These are phyloP conservation scores for Cystofilobasidium ferigula DNA, from an alignment of 768 basidiomycete genomes.

Conservation along the genomic window DNA sequence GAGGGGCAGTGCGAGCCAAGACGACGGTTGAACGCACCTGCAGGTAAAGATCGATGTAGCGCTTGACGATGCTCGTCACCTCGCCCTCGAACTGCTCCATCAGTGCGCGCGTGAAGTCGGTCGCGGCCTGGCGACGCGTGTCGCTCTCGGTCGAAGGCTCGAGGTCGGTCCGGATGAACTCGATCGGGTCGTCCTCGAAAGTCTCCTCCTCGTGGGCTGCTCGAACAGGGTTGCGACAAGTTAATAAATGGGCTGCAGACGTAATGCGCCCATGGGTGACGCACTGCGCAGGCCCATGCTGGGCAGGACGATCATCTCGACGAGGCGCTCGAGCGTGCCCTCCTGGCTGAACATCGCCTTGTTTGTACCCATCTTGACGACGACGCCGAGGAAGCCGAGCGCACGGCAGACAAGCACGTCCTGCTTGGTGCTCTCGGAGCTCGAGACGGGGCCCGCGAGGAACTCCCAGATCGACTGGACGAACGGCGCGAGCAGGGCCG, in stretches of 20 bases:
- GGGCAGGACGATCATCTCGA: slow-evolving; percentile 85
- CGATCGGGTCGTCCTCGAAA: slow-evolving; percentile 93
- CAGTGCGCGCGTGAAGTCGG: slow-evolving; percentile 86
- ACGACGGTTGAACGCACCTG: slow-evolving; percentile 36
- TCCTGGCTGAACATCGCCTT: slow-evolving; percentile 58
- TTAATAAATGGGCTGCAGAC: neutral
- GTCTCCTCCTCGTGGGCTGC: slow-evolving; percentile 78
- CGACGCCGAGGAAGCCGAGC: slow-evolving; percentile 78
- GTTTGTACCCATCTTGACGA: slow-evolving; percentile 79
- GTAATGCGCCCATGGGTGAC: slow-evolving; percentile 22
- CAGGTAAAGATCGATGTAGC: slow-evolving; percentile 71
- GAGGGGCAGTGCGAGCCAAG: neutral
- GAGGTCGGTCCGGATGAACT: slow-evolving; percentile 81
- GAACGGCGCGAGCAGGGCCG: slow-evolving; percentile 42
- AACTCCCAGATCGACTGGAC: slow-evolving; percentile 86
- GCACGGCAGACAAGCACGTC: slow-evolving; percentile 69
- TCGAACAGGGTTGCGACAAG: neutral
- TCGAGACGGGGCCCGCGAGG: slow-evolving; percentile 52
- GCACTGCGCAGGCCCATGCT: slow-evolving; percentile 67
- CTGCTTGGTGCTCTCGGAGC: slow-evolving; percentile 34
- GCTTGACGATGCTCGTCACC: slow-evolving; percentile 73
- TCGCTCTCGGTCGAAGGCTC: slow-evolving; percentile 60
- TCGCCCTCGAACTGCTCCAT: slow-evolving; percentile 67
- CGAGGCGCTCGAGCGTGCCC: slow-evolving; percentile 70
- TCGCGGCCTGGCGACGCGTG: slow-evolving; percentile 83